These are phyloP conservation scores for Salix udensis DNA, from an alignment of 345 rosid genomes.

Conservation along the genomic window DNA sequence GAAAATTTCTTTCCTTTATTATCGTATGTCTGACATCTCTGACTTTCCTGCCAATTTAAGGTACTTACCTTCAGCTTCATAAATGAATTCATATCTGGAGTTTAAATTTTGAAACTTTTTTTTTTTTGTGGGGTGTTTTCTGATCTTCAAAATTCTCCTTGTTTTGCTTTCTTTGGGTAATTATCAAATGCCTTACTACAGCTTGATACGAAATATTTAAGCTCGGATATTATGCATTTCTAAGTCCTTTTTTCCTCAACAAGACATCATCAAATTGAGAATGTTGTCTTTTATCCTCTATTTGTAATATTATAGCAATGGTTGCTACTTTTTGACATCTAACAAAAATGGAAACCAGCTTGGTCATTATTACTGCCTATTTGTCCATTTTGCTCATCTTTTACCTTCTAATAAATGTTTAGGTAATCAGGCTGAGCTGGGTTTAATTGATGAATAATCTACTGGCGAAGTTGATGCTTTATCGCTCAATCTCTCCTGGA, in stretches of 20 bases:
- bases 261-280: conserved; percentile 16
- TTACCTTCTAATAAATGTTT: background rate
- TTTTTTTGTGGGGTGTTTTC: background rate
- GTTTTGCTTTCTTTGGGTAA: background rate
- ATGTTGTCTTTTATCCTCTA: conserved; percentile 14
- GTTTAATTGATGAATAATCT: background rate
- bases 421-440: conserved; percentile 3
- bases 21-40: conserved; percentile 6
- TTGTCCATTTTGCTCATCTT: background rate
- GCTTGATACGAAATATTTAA: conserved; percentile 23
- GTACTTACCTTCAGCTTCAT: conserved; percentile 1
- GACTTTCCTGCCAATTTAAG: conserved; percentile 20
- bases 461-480: conserved; percentile 1
- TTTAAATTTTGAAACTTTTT: conserved; percentile 2
- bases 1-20: background rate
- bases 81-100: background rate
- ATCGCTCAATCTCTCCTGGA: background rate
- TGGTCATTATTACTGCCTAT: conserved; percentile 4
- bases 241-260: conserved; percentile 12
- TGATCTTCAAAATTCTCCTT: background rate
- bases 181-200: conserved; percentile 14
- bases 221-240: conserved; percentile 11
- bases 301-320: conserved; percentile 2
- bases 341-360: conserved; percentile 11
- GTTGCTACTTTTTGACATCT: conserved; percentile 4